Base-by-base conservation (phyloP, 2,329 filamentous ascomycete genomes). In the Phialophora chinensis region DNA sequence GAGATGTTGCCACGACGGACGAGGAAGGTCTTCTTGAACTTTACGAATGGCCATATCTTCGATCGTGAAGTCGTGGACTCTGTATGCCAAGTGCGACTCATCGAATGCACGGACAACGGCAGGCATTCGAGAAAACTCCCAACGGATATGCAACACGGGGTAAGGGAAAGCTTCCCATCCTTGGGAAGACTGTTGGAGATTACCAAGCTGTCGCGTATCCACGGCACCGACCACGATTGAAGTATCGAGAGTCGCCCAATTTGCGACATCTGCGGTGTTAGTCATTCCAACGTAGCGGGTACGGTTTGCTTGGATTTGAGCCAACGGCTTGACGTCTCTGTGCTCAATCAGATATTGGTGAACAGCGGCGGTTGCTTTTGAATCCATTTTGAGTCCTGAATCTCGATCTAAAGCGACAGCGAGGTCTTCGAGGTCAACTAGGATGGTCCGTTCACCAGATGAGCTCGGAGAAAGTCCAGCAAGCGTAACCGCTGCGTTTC, bases 31-130 rank as follows among this genome's bases (percentile, higher is more conserved):
- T 65, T 79, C 79, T 71, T 78, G 81, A 56, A 80, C 81, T 44
- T 78, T 76, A 78, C 82, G 84, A 5, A 86, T 79, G 33, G 83
- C 82, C 72, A 86, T 83, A 38, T 80, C 80, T 72, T 85, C 83
- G 10, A 86, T 72, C 1, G 84, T 85, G 69, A 86, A 86, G 4
- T 83, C 84, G 38, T 81, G 78, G 10, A 86, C 79, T 35, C 84
- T 79, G 69, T 86, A 83, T 20, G 63, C 72, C 42, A 74, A 60
- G 63, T 71, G 61, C 10, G 33, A 62, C 57, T 78, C 73, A 75
- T 77, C 61, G 65, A 70, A 60, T 1, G 59, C 65, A 14, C 63
- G 35, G 4, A 62, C 60, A 12, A 70, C 53, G 7, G 59, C 60
- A 31, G 67, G 55, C 8, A 63, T 63, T 35, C 59, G 50, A 4